Base-by-base conservation (phyloP, 805 yeast genomes). In the Jamesozyma gamospora region DNA sequence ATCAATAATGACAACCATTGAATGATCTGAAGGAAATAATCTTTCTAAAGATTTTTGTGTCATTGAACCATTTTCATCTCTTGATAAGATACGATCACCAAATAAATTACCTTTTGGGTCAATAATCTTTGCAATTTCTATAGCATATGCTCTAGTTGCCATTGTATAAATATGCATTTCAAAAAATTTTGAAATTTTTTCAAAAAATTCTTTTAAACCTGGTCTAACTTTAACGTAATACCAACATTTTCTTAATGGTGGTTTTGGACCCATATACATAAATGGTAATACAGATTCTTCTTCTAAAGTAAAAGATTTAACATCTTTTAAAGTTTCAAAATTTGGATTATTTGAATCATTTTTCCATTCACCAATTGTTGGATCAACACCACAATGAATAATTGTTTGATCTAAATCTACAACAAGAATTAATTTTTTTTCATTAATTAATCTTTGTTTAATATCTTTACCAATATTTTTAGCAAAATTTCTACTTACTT, bases 391-490 rank as follows among this genome's bases (percentile, higher is more conserved):
- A 32, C 96, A 95, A 55, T 92, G 98, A 26, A 92, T 90, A 4
- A 92, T 94, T 0, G 98, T 92, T 60, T 92, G 98, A 64, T 92
- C 98, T 46, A 92, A 70, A 67, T 92, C 98, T 4, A 92, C 98
- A 24, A 92, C 97, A 41, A 92, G 68, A 25, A 92, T 87, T 45
- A 92, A 67, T 58, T 84, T 85, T 43, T 71, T 66, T 39, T 76
- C 82, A 13, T 67, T 58, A 5, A 77, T 61, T 35, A 92, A 67
- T 42, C 81, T 67, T 41, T 68, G 65, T 4, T 85, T 75, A 38
- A 87, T 71, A 25, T 65, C 65, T 44, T 74, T 73, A 55, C 88
- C 97, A 36, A 92, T 78, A 44, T 79, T 77, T 44, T 77, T 79
- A 2, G 97, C 98, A 63, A 92, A 98, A 44, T 73, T 77, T 36